Evolutionary conservation across 345 rosid genomes (phyloP), one percentile per base, ranked within the genome.

Genomic region (Eucalyptus camaldulensis): DNA sequence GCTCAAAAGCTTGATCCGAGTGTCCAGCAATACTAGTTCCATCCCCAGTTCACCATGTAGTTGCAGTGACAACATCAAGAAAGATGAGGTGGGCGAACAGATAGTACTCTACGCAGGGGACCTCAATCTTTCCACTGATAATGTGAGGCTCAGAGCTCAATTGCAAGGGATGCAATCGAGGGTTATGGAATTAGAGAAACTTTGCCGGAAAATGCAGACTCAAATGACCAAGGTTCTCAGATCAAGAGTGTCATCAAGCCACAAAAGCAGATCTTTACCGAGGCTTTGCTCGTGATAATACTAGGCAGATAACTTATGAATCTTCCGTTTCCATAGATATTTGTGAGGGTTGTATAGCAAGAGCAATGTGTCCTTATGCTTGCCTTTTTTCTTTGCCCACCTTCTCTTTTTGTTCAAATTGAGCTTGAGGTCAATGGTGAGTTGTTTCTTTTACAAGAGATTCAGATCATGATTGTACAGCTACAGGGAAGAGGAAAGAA

Each of bases 151-250:
- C 51, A 94, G 90, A 88, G 95, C 94, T 69, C 95, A 94, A 83
- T 91, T 98, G 87, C 93, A 95, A 90, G 98, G 98, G 89, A 96
- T 98, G 94, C 99, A 97, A 88, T 93, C 96, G 92, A 92, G 97
- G 88, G 99, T 96, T 58, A 95, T 90, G 93, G 98, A 98, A 87
- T 88, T 98, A 91, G 99, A 98, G 93, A 95, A 94, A 91, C 95
- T 95, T 2, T 98, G 99, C 93, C 90, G 89, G 91, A 95, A 93
- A 88, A 97, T 98, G 98, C 98, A 98, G 90, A 92, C 91, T 45
- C 96, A 96, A 89, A 95, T 97, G 98, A 90, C 94, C 49, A 96
- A 93, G 92, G 93, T 96, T 49, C 91, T 95, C 93, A 96, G 92
- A 91, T 95, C 97, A 31, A 98, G 90, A 91, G 90, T 47, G 67